These are phyloP conservation scores for Endoconidiophora laricicola DNA, from an alignment of 2,329 filamentous ascomycete genomes.

Conservation along the genomic window DNA sequence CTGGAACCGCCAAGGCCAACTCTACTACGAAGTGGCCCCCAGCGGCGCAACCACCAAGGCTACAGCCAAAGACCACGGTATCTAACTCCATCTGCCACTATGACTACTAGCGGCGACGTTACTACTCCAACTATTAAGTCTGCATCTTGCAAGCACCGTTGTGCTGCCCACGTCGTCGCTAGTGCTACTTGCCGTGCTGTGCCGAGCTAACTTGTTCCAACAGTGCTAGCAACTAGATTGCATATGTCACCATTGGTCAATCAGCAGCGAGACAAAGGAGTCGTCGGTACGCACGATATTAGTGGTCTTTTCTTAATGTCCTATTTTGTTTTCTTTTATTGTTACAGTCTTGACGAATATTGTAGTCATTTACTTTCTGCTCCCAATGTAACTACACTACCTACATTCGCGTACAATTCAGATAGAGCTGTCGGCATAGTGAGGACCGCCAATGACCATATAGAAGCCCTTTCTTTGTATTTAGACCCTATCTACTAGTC, in stretches of 20 bases:
- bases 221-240: neutral
- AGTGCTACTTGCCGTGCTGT: conserved; percentile 14
- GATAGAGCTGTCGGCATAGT: neutral
- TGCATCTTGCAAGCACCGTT: conserved; percentile 8
- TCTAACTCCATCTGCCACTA: neutral
- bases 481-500: neutral
- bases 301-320: neutral
- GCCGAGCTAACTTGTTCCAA: conserved; percentile 1
- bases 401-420: neutral
- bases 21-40: neutral
- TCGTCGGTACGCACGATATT: neutral
- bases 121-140: neutral
- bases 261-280: neutral
- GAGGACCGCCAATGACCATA: too few species aligned
- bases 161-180: conserved; percentile 12
- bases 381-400: neutral
- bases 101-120: neutral
- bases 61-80: neutral
- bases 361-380: neutral
- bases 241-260: neutral
- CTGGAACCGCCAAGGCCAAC: neutral
- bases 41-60: neutral
- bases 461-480: neutral
- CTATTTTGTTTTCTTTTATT: neutral
- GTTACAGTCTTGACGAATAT: neutral